Evolutionary conservation across 2,329 filamentous ascomycete species (phyloP).

Genomic region (Fusarium zealandicum): DNA sequence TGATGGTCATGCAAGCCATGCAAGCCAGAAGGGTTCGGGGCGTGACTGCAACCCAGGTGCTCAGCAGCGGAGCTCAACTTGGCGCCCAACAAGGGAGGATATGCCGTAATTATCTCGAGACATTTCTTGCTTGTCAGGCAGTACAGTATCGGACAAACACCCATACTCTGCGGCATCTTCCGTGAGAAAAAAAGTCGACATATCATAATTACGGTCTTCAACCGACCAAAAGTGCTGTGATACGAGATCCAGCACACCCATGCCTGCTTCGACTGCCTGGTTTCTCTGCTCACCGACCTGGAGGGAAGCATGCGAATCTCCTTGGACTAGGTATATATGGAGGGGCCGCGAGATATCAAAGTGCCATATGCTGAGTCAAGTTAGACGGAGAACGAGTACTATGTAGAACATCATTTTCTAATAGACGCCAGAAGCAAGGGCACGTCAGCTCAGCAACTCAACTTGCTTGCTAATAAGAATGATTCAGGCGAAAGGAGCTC

Average conservation of each 20-base stretch:
- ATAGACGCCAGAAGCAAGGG: background rate
- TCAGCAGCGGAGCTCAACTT: conserved; percentile 23
- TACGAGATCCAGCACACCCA: conserved; percentile 18
- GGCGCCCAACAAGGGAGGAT: conserved; percentile 32
- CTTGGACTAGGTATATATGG: conserved; percentile 8
- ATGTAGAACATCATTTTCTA: background rate
- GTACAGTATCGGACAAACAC: conserved; percentile 24
- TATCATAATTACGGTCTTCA: conserved; percentile 8
- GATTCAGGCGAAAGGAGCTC: conserved; percentile 16
- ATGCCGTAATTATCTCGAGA: conserved; percentile 36
- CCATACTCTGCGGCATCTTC: conserved; percentile 29
- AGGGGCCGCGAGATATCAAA: background rate
- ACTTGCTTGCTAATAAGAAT: conserved; percentile 5
- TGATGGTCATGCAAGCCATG: conserved; percentile 37
- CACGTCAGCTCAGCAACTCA: conserved; percentile 1
- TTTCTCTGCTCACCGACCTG: conserved; percentile 12
- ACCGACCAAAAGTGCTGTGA: conserved; percentile 4
- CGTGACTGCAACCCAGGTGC: conserved; percentile 29
- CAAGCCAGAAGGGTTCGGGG: conserved; percentile 40
- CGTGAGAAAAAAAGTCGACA: conserved; percentile 10
- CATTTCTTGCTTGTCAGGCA: conserved; percentile 30
- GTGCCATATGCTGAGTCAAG: background rate
- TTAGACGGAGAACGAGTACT: background rate
- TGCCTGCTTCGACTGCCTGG: too few relatives aligned
- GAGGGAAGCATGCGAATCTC: conserved; percentile 1